phyloP scores from a whole-genome alignment of 2,329 filamentous ascomycete genomes.

The Blastomyces emzantsi region DNA sequence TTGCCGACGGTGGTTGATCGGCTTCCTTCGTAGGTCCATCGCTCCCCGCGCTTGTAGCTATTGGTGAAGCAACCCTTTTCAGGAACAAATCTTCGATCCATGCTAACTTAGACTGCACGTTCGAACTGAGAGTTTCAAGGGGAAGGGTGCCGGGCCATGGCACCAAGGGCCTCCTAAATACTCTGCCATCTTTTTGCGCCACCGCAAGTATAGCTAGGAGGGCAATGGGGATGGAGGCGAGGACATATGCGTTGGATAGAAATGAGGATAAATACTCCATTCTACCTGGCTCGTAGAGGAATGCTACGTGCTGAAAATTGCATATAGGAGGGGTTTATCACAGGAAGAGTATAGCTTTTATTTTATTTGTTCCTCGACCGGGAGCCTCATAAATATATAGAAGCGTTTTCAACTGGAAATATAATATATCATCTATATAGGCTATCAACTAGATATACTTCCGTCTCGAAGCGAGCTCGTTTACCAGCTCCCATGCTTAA shows the following conservation, averaged over 20 bases:
- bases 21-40: neutral
- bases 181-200: neutral
- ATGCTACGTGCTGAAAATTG: neutral
- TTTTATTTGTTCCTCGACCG: neutral
- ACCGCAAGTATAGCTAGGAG: neutral
- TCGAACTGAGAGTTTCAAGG: neutral
- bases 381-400: neutral
- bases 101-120: neutral
- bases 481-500: neutral
- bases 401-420: neutral
- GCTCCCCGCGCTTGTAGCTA: no score
- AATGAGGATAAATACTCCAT: constrained; percentile 1
- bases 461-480: neutral
- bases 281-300: neutral
- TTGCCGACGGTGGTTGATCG: neutral
- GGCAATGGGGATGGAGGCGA: neutral
- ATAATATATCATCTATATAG: neutral
- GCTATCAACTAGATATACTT: neutral
- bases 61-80: neutral
- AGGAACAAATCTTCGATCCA: constrained; percentile 1
- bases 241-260: neutral
- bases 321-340: neutral
- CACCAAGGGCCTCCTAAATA: neutral
- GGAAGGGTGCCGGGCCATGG: neutral
- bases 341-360: neutral